Evolutionary conservation across 306 rosid genomes (phyloP).

Genomic region (Malus asiatica): DNA sequence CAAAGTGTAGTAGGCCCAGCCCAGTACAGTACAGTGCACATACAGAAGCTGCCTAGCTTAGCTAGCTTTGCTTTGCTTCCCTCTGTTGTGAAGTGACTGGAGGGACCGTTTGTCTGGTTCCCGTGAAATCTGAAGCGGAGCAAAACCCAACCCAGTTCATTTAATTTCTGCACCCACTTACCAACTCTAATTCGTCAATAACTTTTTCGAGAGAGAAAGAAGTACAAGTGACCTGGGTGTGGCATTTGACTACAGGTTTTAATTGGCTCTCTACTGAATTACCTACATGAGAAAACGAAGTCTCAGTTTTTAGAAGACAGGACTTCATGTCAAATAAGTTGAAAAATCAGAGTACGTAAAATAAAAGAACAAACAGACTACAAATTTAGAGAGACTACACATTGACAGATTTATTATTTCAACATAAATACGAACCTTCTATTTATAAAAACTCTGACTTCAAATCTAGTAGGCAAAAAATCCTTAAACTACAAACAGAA

Average conservation of each 20-base stretch:
- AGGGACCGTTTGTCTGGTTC: slow-evolving; percentile 53
- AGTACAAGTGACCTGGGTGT: background rate
- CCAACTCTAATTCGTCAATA: slow-evolving; percentile 18
- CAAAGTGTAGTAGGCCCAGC: slow-evolving; percentile 22
- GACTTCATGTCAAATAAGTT: too few species aligned
- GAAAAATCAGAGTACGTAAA: too few species aligned
- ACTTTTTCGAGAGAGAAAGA: slow-evolving; percentile 6
- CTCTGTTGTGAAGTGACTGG: slow-evolving; percentile 61
- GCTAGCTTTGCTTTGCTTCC: background rate
- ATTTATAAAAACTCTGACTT: background rate
- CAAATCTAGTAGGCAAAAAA: background rate
- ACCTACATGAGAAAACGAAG: slow-evolving; percentile 25
- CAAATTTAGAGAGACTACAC: too few species aligned
- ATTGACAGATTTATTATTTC: too few species aligned
- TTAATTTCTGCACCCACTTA: slow-evolving; percentile 26
- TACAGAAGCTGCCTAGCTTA: background rate
- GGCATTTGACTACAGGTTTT: slow-evolving; percentile 11
- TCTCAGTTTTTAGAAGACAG: background rate
- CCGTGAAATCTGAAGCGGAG: slow-evolving; percentile 38
- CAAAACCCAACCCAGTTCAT: slow-evolving; percentile 27
- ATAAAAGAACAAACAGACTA: too few species aligned
- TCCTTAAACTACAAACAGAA: background rate
- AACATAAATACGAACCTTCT: too few species aligned
- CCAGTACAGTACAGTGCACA: background rate
- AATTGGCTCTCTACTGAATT: background rate